A percentile compares a stretch with the other conserved stretches of the same genome.
These are phyloP conservation scores for Annona cherimola DNA, from an alignment of 164 flowering plant species.

Conservation along the genomic window DNA sequence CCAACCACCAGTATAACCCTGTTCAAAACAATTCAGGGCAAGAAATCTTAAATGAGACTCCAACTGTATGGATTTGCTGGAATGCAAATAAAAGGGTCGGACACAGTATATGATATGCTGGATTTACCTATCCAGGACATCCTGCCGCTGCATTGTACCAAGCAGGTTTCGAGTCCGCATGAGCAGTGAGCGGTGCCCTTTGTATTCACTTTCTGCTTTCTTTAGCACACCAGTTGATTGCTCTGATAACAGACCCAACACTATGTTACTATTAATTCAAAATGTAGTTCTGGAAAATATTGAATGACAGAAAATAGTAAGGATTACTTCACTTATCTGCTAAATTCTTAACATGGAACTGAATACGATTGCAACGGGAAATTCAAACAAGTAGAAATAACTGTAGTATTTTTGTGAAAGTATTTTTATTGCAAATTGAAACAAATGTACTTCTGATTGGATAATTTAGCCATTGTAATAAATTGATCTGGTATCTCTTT, in stretches of 20 bases:
- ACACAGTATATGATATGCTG: background rate
- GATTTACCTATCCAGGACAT: conserved; percentile 70
- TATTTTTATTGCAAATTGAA: too few species aligned
- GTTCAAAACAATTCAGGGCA: conserved; percentile 15
- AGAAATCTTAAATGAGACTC: background rate
- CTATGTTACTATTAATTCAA: background rate
- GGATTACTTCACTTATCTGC: too few species aligned
- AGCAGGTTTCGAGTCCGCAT: conserved; percentile 78
- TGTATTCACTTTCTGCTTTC: conserved; percentile 91
- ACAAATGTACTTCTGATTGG: too few species aligned
- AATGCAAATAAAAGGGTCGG: too few species aligned
- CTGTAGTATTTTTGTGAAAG: too few species aligned
- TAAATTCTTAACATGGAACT: too few species aligned
- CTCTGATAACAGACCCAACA: conserved; percentile 32
- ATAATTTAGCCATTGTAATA: too few species aligned
- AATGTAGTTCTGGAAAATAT: background rate
- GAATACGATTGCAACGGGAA: too few species aligned
- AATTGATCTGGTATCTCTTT: too few species aligned
- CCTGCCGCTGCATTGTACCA: conserved; percentile 86
- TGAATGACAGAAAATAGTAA: too few species aligned
- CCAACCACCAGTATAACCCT: conserved; percentile 64
- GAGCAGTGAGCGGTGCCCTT: conserved; percentile 80
- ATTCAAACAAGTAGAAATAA: too few species aligned
- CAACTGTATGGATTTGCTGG: background rate
- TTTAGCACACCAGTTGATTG: conserved; percentile 69